These are phyloP conservation scores for Aspergillaceae sp. DNA, from an alignment of 2,329 filamentous ascomycete genomes.

Conservation along the genomic window DNA sequence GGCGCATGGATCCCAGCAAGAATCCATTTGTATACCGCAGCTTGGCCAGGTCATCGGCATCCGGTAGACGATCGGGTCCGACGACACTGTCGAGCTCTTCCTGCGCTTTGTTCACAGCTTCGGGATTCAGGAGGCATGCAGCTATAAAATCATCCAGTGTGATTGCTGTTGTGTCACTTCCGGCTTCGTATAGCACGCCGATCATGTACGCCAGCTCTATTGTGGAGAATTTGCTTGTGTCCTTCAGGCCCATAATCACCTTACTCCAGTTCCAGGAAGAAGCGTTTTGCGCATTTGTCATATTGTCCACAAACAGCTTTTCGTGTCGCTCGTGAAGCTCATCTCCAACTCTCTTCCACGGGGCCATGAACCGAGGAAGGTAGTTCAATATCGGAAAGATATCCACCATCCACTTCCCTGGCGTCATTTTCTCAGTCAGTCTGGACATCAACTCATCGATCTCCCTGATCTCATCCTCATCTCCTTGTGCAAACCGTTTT, in stretches of 20 bases:
- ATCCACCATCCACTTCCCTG: constrained; percentile 29
- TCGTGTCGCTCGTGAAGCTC: constrained; percentile 10
- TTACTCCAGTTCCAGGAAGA: constrained; percentile 21
- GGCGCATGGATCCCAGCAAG: constrained; percentile 22
- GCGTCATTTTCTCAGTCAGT: background rate
- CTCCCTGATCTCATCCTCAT: constrained; percentile 38
- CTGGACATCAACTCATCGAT: constrained; percentile 35
- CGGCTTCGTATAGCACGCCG: constrained; percentile 40
- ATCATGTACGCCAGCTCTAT: constrained; percentile 39
- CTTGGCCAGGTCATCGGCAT: constrained; percentile 15
- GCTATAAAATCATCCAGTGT: constrained; percentile 42
- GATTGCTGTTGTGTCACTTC: constrained; percentile 41
- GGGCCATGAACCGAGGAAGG: constrained; percentile 29
- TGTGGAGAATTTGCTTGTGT: constrained; percentile 36
- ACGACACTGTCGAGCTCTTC: constrained; percentile 28
- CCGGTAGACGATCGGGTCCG: constrained; percentile 22
- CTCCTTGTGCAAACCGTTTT: constrained; percentile 32
- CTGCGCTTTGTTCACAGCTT: constrained; percentile 33
- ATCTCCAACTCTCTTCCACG: constrained; percentile 28
- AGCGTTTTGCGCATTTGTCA: constrained; percentile 5
- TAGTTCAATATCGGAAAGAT: constrained; percentile 35
- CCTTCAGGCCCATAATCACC: constrained; percentile 16
- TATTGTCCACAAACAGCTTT: constrained; percentile 13
- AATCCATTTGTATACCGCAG: constrained; percentile 22
- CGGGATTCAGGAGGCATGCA: constrained; percentile 37